phyloP scores from a whole-genome alignment of 805 yeast genomes.

The Starmerella gropengiesseri region DNA sequence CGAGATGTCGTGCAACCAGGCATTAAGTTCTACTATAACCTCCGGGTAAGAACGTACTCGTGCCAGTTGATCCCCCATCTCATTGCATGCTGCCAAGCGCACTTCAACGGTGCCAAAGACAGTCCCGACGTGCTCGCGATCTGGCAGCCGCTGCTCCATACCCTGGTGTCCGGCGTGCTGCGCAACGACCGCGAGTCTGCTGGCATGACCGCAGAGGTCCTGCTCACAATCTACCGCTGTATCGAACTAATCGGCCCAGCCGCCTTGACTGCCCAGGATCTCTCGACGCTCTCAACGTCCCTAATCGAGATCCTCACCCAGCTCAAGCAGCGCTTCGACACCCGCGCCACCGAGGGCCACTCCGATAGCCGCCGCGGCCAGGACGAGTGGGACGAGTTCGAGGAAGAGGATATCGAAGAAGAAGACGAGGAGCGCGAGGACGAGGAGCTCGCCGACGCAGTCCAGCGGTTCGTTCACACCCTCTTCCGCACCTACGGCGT shows the following conservation, averaged over 20 bases:
- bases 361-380: conserved; percentile 5
- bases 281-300: conserved; percentile 47
- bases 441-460: conserved; percentile 80
- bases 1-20: conserved; percentile 77
- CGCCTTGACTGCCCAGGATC: conserved; percentile 39
- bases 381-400: conserved; percentile 48
- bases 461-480: conserved; percentile 61
- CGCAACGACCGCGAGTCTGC: conserved; percentile 64
- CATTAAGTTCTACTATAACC: conserved; percentile 80
- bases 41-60: conserved; percentile 87
- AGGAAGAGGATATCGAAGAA: conserved; percentile 73
- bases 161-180: conserved; percentile 51
- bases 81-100: conserved; percentile 50
- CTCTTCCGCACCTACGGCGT: conserved; percentile 54
- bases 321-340: conserved; percentile 58
- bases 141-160: conserved; percentile 61
- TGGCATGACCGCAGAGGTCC: conserved; percentile 69
- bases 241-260: conserved; percentile 57
- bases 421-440: conserved; percentile 79
- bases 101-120: conserved; percentile 34
- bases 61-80: conserved; percentile 74
- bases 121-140: conserved; percentile 47
- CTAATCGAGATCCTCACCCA: conserved; percentile 52
- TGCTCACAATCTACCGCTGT: conserved; percentile 57
- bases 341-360: conserved; percentile 29